Evolutionary conservation across 176 grass and related monocot species (phyloP).

Genomic region (Eleusine coracana): DNA sequence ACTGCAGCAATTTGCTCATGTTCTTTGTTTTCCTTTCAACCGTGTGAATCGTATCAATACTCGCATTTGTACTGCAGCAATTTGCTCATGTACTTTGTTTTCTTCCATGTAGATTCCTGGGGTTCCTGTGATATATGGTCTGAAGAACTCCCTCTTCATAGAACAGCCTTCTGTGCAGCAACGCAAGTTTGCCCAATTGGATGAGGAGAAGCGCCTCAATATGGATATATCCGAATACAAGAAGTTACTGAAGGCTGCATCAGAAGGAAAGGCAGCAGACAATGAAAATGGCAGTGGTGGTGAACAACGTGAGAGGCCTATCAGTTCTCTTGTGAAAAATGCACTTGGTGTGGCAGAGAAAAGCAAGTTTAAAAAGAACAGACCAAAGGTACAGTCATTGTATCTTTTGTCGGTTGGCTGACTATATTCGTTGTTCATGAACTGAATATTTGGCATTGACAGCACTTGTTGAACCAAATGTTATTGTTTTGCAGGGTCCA

Average conservation of each 20-base stretch:
- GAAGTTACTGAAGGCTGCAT: conserved; percentile 52
- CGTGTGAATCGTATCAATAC: not conserved
- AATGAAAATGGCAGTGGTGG: conserved; percentile 40
- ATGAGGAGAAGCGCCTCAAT: conserved; percentile 69
- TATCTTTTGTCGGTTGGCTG: not conserved
- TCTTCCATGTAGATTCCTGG: conserved; percentile 63
- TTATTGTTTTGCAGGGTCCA: conserved; percentile 66
- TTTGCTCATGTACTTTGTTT: not conserved
- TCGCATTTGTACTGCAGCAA: not conserved
- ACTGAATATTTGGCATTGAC: conserved; percentile 2
- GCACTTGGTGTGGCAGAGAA: conserved; percentile 49
- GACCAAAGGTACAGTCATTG: conserved; percentile 62
- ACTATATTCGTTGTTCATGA: not conserved
- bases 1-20: not conserved
- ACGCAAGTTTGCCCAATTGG: conserved; percentile 64
- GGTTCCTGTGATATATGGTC: conserved; percentile 79
- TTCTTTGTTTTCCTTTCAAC: not conserved
- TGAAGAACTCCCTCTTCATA: conserved; percentile 70
- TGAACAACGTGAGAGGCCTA: conserved; percentile 32
- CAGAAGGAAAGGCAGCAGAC: conserved; percentile 27
- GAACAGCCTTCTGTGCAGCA: conserved; percentile 73
- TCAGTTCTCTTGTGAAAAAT: conserved; percentile 46
- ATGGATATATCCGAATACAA: conserved; percentile 65
- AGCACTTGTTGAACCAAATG: conserved; percentile 9
- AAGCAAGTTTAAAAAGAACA: conserved; percentile 80